Conservation (phyloP, 495 filamentous ascomycete genomes). For the Penicillium argentinense region DNA sequence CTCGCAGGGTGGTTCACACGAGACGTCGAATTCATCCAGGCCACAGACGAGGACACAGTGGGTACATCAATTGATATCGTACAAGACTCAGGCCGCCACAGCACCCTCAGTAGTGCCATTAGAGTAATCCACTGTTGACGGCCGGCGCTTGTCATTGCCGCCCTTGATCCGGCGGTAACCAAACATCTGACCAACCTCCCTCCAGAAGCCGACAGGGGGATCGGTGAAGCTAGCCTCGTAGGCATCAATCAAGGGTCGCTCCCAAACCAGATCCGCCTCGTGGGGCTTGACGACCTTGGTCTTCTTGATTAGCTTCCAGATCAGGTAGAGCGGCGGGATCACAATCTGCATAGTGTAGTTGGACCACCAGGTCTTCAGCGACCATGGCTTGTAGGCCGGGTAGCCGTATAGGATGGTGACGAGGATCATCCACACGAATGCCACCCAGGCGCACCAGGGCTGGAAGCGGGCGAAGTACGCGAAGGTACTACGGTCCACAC, state of each 20-base stretch:
- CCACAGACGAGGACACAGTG: too few species aligned
- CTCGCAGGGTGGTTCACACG: too few species aligned
- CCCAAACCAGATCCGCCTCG: conserved; percentile 59
- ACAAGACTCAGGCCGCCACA: too few species aligned
- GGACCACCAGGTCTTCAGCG: conserved; percentile 51
- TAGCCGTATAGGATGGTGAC: conserved; percentile 56
- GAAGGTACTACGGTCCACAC: conserved; percentile 53
- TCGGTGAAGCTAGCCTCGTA: conserved; percentile 30
- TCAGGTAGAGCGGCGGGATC: conserved; percentile 43
- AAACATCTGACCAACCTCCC: conserved; percentile 23
- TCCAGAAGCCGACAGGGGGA: conserved; percentile 26
- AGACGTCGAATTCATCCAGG: too few species aligned
- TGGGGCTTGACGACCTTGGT: conserved; percentile 47
- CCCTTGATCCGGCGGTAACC: conserved; percentile 17
- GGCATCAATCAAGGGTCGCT: conserved; percentile 34
- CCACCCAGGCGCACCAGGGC: conserved; percentile 57
- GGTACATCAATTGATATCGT: too few species aligned
- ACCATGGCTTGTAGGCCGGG: conserved; percentile 50
- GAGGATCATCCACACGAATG: conserved; percentile 42
- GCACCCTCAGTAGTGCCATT: too few species aligned
- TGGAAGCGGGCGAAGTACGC: conserved; percentile 60
- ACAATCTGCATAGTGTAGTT: conserved; percentile 58
- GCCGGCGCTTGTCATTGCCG: conserved; percentile 19
- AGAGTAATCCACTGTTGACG: not conserved
- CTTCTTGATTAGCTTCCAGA: conserved; percentile 58